These are phyloP conservation scores for Candida sonorensis DNA, from an alignment of 805 yeast genomes.

Conservation along the genomic window DNA sequence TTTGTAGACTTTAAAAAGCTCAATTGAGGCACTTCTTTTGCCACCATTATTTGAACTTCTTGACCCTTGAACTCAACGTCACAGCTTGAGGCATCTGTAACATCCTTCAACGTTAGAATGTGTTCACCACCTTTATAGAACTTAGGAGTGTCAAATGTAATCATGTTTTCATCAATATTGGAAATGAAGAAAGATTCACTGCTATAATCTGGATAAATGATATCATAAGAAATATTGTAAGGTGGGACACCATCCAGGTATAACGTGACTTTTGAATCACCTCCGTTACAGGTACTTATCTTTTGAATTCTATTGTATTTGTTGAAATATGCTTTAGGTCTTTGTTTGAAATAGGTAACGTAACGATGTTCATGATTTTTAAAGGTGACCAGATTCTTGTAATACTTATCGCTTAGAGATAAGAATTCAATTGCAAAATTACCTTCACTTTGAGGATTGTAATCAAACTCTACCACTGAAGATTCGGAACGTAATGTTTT, in stretches of 20 bases:
- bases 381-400: slow-evolving; percentile 28
- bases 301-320: slow-evolving; percentile 14
- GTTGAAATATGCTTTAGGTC: slow-evolving; percentile 47
- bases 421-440: slow-evolving; percentile 68
- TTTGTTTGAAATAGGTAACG: slow-evolving; percentile 63
- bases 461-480: slow-evolving; percentile 40
- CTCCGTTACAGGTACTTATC: slow-evolving; percentile 25
- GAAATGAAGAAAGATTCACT: slow-evolving; percentile 32
- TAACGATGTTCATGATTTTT: slow-evolving; percentile 43
- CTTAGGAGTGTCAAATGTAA: slow-evolving; percentile 45
- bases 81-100: slow-evolving; percentile 75
- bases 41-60: slow-evolving; percentile 61
- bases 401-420: slow-evolving; percentile 56
- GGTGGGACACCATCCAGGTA: slow-evolving; percentile 76
- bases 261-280: slow-evolving; percentile 41
- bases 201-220: slow-evolving; percentile 52
- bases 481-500: slow-evolving; percentile 28
- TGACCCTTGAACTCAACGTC: slow-evolving; percentile 58
- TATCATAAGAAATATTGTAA: slow-evolving; percentile 59
- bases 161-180: slow-evolving; percentile 31
- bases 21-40: slow-evolving; percentile 57
- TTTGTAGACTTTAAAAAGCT: slow-evolving; percentile 25
- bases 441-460: slow-evolving; percentile 78
- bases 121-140: slow-evolving; percentile 69
- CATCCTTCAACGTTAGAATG: slow-evolving; percentile 52